Evolutionary conservation across 116 monocot species (phyloP).

Genomic region (Iris pallida): DNA sequence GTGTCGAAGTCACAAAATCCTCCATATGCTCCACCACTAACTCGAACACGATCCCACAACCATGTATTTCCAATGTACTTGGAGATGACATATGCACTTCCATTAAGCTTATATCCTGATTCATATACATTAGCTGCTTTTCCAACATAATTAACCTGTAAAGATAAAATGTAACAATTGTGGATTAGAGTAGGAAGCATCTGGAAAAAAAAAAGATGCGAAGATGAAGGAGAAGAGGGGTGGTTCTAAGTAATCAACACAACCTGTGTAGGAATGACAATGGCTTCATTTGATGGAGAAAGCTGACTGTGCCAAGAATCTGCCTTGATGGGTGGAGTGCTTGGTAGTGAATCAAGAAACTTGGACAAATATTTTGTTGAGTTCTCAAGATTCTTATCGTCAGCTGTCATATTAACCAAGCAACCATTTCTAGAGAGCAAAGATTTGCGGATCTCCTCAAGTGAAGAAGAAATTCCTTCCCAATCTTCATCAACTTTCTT

Average conservation of each 20-base stretch:
- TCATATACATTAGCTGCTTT: constrained; percentile 92
- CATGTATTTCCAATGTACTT: constrained; percentile 94
- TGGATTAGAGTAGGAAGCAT: background rate
- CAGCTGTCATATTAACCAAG: constrained; percentile 88
- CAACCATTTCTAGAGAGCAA: constrained; percentile 72
- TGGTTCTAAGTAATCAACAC: background rate
- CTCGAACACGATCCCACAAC: constrained; percentile 97
- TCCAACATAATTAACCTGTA: constrained; percentile 97
- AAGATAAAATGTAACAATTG: constrained; percentile 6
- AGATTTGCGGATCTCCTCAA: constrained; percentile 79
- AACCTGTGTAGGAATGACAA: constrained; percentile 96
- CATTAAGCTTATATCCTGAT: constrained; percentile 81
- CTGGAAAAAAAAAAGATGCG: background rate
- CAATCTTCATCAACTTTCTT: constrained; percentile 84
- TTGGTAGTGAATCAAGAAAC: constrained; percentile 87
- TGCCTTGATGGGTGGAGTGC: constrained; percentile 18
- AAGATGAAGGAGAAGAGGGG: background rate
- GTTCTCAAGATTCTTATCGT: constrained; percentile 64
- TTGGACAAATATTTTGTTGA: constrained; percentile 54
- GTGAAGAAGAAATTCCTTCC: constrained; percentile 76
- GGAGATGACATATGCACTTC: constrained; percentile 96
- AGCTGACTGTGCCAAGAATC: constrained; percentile 48
- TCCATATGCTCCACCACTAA: constrained; percentile 99
- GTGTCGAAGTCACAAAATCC: constrained; percentile 98
- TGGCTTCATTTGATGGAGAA: constrained; percentile 75